Evolutionary conservation across 495 filamentous ascomycete species (phyloP), one percentile per base, ranked within the genome.

Genomic region (Neurospora sp.): DNA sequence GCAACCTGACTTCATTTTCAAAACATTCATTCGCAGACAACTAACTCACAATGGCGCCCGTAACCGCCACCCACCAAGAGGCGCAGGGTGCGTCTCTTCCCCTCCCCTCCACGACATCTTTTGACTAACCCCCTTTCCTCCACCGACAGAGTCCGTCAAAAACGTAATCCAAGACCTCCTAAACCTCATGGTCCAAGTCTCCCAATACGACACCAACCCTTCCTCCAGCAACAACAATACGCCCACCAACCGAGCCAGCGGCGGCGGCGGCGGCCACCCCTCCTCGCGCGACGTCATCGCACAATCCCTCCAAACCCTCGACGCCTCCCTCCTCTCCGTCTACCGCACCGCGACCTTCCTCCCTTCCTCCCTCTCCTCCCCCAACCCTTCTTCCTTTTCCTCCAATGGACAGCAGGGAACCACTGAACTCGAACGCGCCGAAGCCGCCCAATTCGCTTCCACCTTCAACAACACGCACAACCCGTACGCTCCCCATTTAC

Each of bases 151-250:
- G 53, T 85, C 88, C 76, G 82, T 92, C 80, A 91, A 92, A 73
- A 84, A 87, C 76, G 86, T 94, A 48, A 94, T 98, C 80, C 92
- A 96, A 78, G 91, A 94, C 76, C 90, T 98, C 69, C 97, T 92
- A 85, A 89, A 94, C 78, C 86, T 97, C 72, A 88, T 90, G 77
- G 86, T 88, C 39, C 91, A 94, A 82, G 88, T 90, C 40, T 85
- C 89, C 40, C 87, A 89, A 69, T 91, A 93, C 82, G 91, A 93
- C 81, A 86, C 89, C 74, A 65, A 65, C 53, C 53, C 53, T 8
- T 65, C 53, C 14, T 65, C 53, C 0, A 31, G 22, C 53, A 65
- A 65, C 53, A 61, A 61, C 53, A 65, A 65, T 14, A 65, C 53
- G 0, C 53, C 53, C 0, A 65, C 53, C 22, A 31, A 22, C 48